A percentile compares a stretch with the other conserved stretches of the same genome.
Conservation (phyloP, 139 green algal species). For the Picochlorum sp. region DNA sequence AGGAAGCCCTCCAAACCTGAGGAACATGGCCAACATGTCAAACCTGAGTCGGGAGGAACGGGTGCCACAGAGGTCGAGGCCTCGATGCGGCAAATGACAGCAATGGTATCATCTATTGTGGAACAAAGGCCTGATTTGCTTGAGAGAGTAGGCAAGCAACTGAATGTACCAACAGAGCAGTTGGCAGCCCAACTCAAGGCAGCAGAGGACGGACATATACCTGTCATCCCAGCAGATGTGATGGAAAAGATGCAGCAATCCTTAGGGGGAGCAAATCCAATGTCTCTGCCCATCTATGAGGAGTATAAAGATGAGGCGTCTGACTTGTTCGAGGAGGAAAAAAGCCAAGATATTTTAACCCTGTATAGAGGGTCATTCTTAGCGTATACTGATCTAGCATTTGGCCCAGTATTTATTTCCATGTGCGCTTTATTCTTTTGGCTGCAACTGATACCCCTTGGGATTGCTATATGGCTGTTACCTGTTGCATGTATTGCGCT, state of each 20-base stretch:
- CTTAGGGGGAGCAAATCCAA: too few species aligned
- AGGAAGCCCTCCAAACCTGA: conserved; percentile 9
- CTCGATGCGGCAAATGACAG: too few species aligned
- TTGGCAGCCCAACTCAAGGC: neutral
- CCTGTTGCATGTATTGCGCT: conserved; percentile 7
- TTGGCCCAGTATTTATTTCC: conserved; percentile 9
- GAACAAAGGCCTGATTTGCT: conserved; percentile 1
- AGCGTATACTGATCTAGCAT: conserved; percentile 10
- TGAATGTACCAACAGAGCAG: neutral
- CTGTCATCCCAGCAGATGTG: neutral
- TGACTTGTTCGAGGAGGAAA: conserved; percentile 17
- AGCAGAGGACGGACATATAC: neutral
- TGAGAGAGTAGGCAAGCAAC: neutral
- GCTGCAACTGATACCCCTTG: conserved; percentile 13
- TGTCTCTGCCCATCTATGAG: too few species aligned
- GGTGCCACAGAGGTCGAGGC: neutral
- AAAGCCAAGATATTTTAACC: conserved; percentile 17
- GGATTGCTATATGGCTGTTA: conserved; percentile 12
- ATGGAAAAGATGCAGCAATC: too few species aligned
- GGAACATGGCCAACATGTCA: neutral
- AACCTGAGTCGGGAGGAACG: neutral
- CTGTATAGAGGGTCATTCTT: conserved; percentile 22
- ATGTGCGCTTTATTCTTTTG: conserved; percentile 3
- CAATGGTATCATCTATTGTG: neutral
- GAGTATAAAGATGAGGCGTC: neutral